Base-by-base conservation (phyloP, 2,329 filamentous ascomycete genomes). In the Tolypocladium pustulatum region DNA sequence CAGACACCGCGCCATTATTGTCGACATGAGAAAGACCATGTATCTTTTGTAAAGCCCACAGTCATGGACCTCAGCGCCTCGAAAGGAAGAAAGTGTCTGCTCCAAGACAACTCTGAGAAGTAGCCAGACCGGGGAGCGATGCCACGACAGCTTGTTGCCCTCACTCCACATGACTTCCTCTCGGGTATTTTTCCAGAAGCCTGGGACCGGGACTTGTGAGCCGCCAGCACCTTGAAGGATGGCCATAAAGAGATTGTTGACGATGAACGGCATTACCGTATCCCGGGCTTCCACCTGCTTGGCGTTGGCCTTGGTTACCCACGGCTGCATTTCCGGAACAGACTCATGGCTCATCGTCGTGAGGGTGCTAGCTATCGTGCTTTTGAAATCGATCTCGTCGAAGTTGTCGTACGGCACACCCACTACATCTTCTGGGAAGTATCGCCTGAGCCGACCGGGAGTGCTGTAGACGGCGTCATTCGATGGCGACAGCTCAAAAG, bases 81-180 rank as follows among this genome's bases (percentile, higher is more conserved):
- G 32, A 34, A 34, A 34, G 32, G 43, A 17, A 30, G 55, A 49
- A 55, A 57, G 25, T 40, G 51, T 25, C 40, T 36, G 13, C 56
- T 85, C 81, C 2, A 83, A 60, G 0, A 73, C 66, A 0, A 83
- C 80, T 0, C 82, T 78, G 3, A 85, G 58, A 0, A 84, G 69
- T 0, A 86, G 69, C 81, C 81, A 86, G 0, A 79, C 59, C 0
- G 81, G 71, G 15, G 81, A 84, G 52, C 78, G 68, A 13, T 76
- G 70, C 82, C 81, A 85, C 0, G 66, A 65, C 1, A 63, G 55
- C 6, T 57, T 46, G 13, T 57, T 46, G 13, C 56, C 54, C 1
- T 59, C 54, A 2, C 63, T 60, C 71, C 73, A 83, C 12, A 80
- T 58, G 1, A 83, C 74, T 17, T 85, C 81, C 43, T 85, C 81